These are phyloP conservation scores for Barnettozyma populi DNA, from an alignment of 805 yeast genomes.

Conservation along the genomic window DNA sequence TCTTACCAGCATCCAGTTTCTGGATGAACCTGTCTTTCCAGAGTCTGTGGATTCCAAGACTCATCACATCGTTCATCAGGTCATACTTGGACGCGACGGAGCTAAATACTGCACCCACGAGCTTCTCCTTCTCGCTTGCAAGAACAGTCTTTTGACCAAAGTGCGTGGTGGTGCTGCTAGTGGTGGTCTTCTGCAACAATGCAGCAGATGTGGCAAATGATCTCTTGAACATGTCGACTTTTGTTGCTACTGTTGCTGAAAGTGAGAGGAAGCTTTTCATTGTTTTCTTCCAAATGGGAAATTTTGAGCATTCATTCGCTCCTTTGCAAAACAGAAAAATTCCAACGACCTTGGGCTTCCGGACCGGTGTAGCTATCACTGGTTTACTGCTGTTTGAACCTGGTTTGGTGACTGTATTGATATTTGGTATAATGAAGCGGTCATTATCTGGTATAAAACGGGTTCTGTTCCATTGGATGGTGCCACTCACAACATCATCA, in stretches of 20 bases:
- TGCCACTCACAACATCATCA: too few species aligned
- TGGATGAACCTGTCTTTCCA: constrained; percentile 93
- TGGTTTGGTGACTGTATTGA: not conserved
- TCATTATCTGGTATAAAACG: not conserved
- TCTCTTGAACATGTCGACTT: constrained; percentile 5
- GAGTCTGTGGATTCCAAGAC: constrained; percentile 86
- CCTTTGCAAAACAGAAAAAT: too few species aligned
- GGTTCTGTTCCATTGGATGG: not conserved
- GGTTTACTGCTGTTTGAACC: not conserved
- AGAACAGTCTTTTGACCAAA: constrained; percentile 87
- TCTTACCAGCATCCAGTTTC: constrained; percentile 85
- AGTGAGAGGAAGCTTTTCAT: not conserved
- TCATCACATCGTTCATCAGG: constrained; percentile 97
- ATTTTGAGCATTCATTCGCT: not conserved
- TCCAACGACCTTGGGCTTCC: not conserved
- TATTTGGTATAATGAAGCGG: not conserved
- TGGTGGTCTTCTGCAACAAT: constrained; percentile 6
- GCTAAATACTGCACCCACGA: constrained; percentile 84
- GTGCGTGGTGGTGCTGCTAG: constrained; percentile 59
- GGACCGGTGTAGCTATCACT: too few species aligned
- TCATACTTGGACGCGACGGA: constrained; percentile 94
- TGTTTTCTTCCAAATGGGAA: not conserved
- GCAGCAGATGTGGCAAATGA: constrained; percentile 1
- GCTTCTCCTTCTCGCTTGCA: constrained; percentile 70
- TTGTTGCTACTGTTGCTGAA: not conserved